Evolutionary conservation across 306 rosid species (phyloP).

Genomic region (Castanopsis chinensis): DNA sequence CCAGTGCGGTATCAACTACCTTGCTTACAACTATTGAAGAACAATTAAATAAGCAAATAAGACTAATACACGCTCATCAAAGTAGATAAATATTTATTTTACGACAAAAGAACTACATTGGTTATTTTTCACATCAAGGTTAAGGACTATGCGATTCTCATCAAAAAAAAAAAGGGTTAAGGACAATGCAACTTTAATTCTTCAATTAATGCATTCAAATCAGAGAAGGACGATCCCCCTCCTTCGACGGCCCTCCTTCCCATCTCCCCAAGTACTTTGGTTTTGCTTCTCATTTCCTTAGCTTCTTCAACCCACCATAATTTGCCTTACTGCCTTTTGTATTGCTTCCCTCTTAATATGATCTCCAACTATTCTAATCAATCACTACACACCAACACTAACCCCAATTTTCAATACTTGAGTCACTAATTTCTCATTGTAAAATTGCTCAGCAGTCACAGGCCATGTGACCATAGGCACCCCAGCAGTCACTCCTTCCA

Average conservation of each 20-base stretch:
- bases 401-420: neutral
- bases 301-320: constrained; percentile 40
- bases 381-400: constrained; percentile 25
- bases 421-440: constrained; percentile 37
- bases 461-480: constrained; percentile 52
- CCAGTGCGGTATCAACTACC: too few species aligned
- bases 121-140: too few species aligned
- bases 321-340: constrained; percentile 24
- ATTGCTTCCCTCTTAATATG: constrained; percentile 25
- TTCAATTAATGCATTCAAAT: neutral
- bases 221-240: neutral
- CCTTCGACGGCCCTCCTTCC: constrained; percentile 16
- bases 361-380: constrained; percentile 15
- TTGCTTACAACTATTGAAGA: too few species aligned
- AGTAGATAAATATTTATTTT: too few species aligned
- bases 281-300: constrained; percentile 30
- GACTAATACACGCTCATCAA: too few species aligned
- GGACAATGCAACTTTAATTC: neutral
- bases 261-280: constrained; percentile 11
- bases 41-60: too few species aligned
- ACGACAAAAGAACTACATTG: too few species aligned
- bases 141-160: too few species aligned
- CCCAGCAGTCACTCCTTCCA: constrained; percentile 32
- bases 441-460: constrained; percentile 34
- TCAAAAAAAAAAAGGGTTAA: too few species aligned